Conservation (phyloP, 2,329 filamentous ascomycete species). For the Lachnellula suecica region DNA sequence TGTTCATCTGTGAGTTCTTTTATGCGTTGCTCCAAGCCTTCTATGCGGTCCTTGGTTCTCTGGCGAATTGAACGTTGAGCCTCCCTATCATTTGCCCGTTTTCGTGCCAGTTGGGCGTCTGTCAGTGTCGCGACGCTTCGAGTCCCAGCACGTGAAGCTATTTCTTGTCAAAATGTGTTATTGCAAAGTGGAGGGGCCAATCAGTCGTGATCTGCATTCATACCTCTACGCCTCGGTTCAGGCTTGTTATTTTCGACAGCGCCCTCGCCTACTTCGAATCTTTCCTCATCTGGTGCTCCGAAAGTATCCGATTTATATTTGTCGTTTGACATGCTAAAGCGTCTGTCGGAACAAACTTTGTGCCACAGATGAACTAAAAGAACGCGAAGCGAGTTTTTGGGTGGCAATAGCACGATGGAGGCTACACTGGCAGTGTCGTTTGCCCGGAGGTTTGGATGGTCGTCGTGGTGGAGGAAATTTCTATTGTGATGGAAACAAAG, state of each 20-base stretch:
- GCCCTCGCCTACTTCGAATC: neutral
- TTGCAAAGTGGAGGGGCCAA: too few relatives aligned
- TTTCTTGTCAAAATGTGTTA: constrained; percentile 14
- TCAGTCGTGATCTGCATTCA: neutral
- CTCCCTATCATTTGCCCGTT: constrained; percentile 87
- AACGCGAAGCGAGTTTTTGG: neutral
- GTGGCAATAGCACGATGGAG: constrained; percentile 1
- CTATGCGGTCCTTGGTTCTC: constrained; percentile 83
- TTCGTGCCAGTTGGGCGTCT: constrained; percentile 81
- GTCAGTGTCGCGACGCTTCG: constrained; percentile 85
- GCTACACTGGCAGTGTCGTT: too few relatives aligned
- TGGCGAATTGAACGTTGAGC: constrained; percentile 85
- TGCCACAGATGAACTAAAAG: too few relatives aligned
- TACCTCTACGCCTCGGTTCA: constrained; percentile 28
- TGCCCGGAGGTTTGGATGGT: too few relatives aligned
- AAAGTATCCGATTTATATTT: constrained; percentile 5
- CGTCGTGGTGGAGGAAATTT: too few relatives aligned
- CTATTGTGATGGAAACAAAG: too few relatives aligned
- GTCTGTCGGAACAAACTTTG: too few relatives aligned
- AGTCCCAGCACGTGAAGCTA: constrained; percentile 46
- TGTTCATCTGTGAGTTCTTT: constrained; percentile 62
- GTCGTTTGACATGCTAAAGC: constrained; percentile 18
- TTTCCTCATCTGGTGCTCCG: constrained; percentile 8
- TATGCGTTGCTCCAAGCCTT: constrained; percentile 72
- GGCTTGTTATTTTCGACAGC: constrained; percentile 13